Conservation (phyloP, 352 stramenopile species). For the Peronosclerospora sorghi region DNA sequence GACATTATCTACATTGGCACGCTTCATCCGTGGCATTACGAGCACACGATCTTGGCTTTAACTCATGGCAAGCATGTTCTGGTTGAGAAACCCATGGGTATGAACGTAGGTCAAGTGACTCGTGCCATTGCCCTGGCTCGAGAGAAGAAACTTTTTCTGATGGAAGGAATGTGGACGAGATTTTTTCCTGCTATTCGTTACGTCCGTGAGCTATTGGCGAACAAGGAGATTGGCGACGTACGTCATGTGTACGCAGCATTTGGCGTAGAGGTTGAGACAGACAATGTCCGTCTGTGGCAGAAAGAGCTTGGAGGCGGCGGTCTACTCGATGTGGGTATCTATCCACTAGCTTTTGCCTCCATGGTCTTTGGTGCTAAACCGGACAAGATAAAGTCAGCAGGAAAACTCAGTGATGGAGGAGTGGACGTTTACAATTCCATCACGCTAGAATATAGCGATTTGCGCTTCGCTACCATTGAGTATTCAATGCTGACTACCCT, state of each 20-base stretch:
- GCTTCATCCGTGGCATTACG: slow-evolving; percentile 77
- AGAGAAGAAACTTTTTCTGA: slow-evolving; percentile 65
- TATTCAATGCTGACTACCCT: slow-evolving; percentile 60
- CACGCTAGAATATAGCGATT: slow-evolving; percentile 44
- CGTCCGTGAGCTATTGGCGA: slow-evolving; percentile 43
- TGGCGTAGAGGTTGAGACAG: slow-evolving; percentile 35
- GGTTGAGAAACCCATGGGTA: slow-evolving; percentile 89
- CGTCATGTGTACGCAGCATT: slow-evolving; percentile 65
- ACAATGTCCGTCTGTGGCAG: slow-evolving; percentile 51
- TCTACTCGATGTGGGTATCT: slow-evolving; percentile 68
- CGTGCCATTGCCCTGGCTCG: slow-evolving; percentile 49
- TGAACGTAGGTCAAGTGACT: slow-evolving; percentile 70
- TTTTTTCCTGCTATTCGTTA: slow-evolving; percentile 70
- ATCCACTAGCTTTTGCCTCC: slow-evolving; percentile 57
- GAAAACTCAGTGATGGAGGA: slow-evolving; percentile 15
- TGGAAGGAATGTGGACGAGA: slow-evolving; percentile 82
- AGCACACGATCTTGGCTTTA: slow-evolving; percentile 66
- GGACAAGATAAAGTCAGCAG: slow-evolving; percentile 25
- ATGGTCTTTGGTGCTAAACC: slow-evolving; percentile 46
- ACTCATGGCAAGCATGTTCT: slow-evolving; percentile 85
- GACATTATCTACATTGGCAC: slow-evolving; percentile 91
- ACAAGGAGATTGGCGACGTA: slow-evolving; percentile 52
- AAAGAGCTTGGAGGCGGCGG: slow-evolving; percentile 62
- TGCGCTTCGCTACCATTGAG: slow-evolving; percentile 46
- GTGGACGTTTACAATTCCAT: slow-evolving; percentile 56